Evolutionary conservation across 1,284 basidiomycete species (phyloP), one percentile per base, ranked within the genome.

Genomic region (Rhodofomes roseus): DNA sequence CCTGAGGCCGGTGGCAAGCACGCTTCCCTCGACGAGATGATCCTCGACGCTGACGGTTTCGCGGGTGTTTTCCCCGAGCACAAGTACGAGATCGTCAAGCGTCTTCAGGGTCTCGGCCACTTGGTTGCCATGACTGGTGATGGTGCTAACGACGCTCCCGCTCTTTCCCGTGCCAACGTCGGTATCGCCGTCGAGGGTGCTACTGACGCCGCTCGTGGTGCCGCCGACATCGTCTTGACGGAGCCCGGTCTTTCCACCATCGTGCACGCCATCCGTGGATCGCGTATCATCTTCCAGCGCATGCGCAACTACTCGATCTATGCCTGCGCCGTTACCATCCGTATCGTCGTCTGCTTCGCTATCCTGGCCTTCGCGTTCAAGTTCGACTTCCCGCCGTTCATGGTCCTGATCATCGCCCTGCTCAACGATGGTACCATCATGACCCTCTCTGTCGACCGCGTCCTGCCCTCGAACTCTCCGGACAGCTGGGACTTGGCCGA

Each of bases 361-460:
- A 88, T 98, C 78, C 85, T 98, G 73, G 92, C 93, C 56, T 98
- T 98, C 74, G 90, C 90, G 61, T 98, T 95, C 89, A 88, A 91
- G 81, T 95, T 95, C 77, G 92, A 96, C 78, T 98, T 98, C 93
- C 96, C 96, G 70, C 95, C 96, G 18, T 98, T 98, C 88, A 98
- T 98, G 96, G 89, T 98, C 65, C 90, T 98, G 76, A 93, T 98
- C 77, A 96, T 98, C 67, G 95, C 96, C 62, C 84, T 98, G 56
- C 81, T 98, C 68, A 98, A 98, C 78, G 96, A 98, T 74, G 96
- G 96, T 77, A 97, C 96, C 67, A 96, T 98, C 84, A 98, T 98
- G 95, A 98, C 96, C 12, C 84, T 98, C 65, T 97, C 95, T 31
- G 91, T 98, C 62, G 96, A 98, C 77, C 94, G 96, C 77, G 96